Percentiles rank a stretch among this genome's conserved stretches.
These are phyloP conservation scores for Neurospora sp. DNA, from an alignment of 495 filamentous ascomycete genomes.

Conservation along the genomic window DNA sequence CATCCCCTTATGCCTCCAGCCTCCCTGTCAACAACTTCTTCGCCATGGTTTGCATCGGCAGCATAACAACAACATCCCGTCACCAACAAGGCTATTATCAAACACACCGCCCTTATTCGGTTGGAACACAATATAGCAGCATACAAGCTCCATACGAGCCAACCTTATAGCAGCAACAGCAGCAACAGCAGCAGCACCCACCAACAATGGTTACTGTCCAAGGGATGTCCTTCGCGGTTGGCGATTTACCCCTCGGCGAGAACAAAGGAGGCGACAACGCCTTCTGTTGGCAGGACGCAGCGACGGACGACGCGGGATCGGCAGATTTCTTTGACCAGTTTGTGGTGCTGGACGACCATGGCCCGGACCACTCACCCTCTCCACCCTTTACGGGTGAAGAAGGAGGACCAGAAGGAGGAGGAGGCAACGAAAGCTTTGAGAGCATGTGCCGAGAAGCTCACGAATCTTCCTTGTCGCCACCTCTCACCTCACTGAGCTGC, in stretches of 20 bases:
- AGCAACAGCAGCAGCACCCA: neutral
- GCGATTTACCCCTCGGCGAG: conserved; percentile 11
- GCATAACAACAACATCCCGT: neutral
- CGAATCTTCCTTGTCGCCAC: conserved; percentile 12
- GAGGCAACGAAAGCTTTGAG: conserved; percentile 8
- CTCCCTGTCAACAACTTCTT: neutral
- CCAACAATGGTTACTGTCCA: conserved; percentile 17
- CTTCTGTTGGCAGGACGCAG: conserved; percentile 25
- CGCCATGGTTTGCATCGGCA: neutral
- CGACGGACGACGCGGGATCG: conserved; percentile 21
- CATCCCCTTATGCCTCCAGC: conserved; percentile 1
- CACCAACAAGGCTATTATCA: neutral
- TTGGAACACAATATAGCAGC: neutral
- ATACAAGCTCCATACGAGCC: neutral
- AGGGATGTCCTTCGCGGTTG: conserved; percentile 13
- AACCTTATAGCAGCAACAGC: neutral
- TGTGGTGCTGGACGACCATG: conserved; percentile 28
- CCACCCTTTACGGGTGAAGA: neutral
- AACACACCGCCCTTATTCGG: neutral
- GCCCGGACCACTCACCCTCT: conserved; percentile 11
- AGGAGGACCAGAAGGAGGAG: conserved; percentile 3
- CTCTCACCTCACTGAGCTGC: neutral
- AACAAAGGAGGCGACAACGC: conserved; percentile 30
- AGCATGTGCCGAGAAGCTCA: conserved; percentile 6
- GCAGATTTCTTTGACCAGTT: conserved; percentile 39